These are phyloP conservation scores for Penicillium turbatum DNA, from an alignment of 495 filamentous ascomycete genomes.

Conservation along the genomic window DNA sequence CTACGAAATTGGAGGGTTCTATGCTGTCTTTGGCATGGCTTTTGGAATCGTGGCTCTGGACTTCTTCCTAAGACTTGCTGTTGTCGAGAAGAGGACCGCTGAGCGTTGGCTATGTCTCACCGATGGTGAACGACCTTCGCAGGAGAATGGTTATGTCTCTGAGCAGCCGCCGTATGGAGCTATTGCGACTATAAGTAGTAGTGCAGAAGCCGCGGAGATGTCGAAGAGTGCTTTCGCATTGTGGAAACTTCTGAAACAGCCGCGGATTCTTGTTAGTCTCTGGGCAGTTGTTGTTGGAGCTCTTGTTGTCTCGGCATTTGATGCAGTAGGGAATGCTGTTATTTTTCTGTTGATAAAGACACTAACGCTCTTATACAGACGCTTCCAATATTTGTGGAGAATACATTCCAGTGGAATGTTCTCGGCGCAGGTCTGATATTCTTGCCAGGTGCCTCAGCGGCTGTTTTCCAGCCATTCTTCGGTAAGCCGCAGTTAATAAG, in stretches of 20 bases:
- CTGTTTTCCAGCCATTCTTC: conserved; percentile 42
- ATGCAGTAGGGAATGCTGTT: conserved; percentile 12
- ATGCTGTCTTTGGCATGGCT: conserved; percentile 60
- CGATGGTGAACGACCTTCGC: conserved; percentile 3
- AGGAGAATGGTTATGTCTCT: conserved; percentile 8
- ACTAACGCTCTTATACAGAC: conserved; percentile 12
- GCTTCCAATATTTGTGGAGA: conserved; percentile 57
- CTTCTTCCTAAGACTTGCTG: conserved; percentile 53
- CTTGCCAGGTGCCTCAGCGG: conserved; percentile 57
- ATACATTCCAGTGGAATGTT: conserved; percentile 59
- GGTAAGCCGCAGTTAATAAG: conserved; percentile 22
- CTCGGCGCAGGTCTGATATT: conserved; percentile 67
- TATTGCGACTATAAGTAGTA: neutral
- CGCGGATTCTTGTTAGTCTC: conserved; percentile 14
- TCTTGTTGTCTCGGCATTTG: conserved; percentile 17
- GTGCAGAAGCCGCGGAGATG: neutral
- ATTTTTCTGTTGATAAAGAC: neutral
- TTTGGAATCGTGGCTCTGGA: conserved; percentile 61
- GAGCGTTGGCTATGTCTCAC: conserved; percentile 43
- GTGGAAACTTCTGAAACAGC: conserved; percentile 10
- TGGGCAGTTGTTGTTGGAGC: conserved; percentile 17
- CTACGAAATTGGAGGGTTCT: conserved; percentile 59
- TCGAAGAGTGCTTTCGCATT: neutral
- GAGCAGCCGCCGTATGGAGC: conserved; percentile 7
- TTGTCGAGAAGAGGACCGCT: conserved; percentile 71